A percentile compares a stretch with the other conserved stretches of the same genome.
Conservation (phyloP, 495 filamentous ascomycete species). For the Polyplosphaeria fusca region DNA sequence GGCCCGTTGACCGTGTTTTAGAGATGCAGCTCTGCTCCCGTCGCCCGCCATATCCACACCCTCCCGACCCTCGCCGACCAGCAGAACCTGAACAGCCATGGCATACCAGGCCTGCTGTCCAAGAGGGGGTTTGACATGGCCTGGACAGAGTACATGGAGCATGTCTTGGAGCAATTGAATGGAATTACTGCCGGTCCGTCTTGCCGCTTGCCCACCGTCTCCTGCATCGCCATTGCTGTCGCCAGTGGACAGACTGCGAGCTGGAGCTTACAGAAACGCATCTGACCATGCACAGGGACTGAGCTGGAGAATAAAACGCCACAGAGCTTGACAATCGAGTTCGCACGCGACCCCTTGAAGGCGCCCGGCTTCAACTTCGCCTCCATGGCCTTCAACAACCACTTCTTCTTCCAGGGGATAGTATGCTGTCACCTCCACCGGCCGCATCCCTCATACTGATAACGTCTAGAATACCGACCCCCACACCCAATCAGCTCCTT, state of each 20-base stretch:
- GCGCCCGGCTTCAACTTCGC: conserved; percentile 91
- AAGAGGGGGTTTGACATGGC: conserved; percentile 64
- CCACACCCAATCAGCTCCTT: conserved; percentile 51
- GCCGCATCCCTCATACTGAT: background rate
- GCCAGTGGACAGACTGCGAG: too few species aligned
- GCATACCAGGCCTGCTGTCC: conserved; percentile 65
- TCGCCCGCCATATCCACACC: conserved; percentile 47
- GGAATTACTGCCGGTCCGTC: conserved; percentile 65
- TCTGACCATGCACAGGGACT: background rate
- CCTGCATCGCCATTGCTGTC: too few species aligned
- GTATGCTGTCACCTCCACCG: conserved; percentile 41
- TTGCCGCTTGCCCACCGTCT: background rate
- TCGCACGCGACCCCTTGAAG: conserved; percentile 70
- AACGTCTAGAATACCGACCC: conserved; percentile 45
- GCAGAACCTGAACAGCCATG: conserved; percentile 51
- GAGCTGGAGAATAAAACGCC: conserved; percentile 54
- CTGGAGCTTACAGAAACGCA: too few species aligned
- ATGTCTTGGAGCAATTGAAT: conserved; percentile 73
- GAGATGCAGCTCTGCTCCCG: conserved; percentile 22
- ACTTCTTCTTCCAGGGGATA: conserved; percentile 82
- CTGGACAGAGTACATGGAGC: conserved; percentile 77
- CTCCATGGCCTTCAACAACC: conserved; percentile 94
- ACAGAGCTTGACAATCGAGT: conserved; percentile 67
- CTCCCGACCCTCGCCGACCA: conserved; percentile 61
- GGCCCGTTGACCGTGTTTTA: conserved; percentile 24